These are phyloP conservation scores for Bromus sterilis DNA, from an alignment of 176 grass and related monocot species.

Conservation along the genomic window DNA sequence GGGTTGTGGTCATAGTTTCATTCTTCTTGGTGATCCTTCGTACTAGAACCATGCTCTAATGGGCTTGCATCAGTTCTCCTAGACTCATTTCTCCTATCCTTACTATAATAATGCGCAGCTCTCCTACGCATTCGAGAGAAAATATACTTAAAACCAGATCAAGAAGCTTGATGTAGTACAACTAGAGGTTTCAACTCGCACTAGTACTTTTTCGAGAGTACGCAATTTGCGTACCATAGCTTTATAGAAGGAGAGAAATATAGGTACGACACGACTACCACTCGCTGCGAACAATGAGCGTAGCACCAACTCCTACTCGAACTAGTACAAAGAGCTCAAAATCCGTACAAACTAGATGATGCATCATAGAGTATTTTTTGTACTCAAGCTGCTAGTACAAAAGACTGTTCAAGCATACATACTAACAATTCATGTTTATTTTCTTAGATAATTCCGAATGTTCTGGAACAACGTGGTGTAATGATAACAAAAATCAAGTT, in stretches of 20 bases:
- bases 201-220: too few relatives aligned
- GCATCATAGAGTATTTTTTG: neutral
- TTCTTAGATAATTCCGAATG: neutral
- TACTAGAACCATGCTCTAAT: neutral
- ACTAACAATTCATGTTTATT: neutral
- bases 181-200: too few relatives aligned
- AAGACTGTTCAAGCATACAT: neutral
- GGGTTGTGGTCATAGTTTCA: neutral
- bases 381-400: neutral
- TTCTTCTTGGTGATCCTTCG: neutral
- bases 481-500: neutral
- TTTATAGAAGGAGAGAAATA: too few relatives aligned
- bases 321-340: neutral
- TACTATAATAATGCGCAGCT: too few relatives aligned
- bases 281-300: too few relatives aligned
- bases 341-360: neutral
- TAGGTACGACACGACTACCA: too few relatives aligned
- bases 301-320: neutral
- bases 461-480: neutral
- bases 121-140: too few relatives aligned
- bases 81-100: neutral
- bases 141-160: too few relatives aligned
- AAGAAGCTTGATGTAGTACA: too few relatives aligned
- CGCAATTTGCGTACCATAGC: too few relatives aligned
- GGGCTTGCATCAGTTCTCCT: neutral